Conservation (phyloP, 1,139 yeast species). For the Oligophagozyma castellii region DNA sequence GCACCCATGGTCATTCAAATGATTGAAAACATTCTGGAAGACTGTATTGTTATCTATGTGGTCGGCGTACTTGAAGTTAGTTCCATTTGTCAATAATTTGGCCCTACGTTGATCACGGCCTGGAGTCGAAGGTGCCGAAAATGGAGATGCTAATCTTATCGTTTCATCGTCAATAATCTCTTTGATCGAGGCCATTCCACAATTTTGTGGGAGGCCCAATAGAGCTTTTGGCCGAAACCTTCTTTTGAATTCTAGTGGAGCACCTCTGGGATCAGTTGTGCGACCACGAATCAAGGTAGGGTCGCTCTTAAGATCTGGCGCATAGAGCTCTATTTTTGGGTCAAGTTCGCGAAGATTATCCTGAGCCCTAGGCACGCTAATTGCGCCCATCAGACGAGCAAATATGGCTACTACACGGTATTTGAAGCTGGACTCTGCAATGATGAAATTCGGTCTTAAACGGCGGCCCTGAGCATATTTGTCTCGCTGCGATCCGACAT, state of each 20-base stretch:
- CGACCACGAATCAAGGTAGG: slow-evolving; percentile 21
- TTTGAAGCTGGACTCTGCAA: slow-evolving; percentile 52
- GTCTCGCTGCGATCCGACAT: slow-evolving; percentile 12
- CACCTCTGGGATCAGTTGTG: slow-evolving; percentile 4
- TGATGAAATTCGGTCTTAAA: slow-evolving; percentile 37
- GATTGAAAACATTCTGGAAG: slow-evolving; percentile 50
- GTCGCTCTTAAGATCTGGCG: slow-evolving; percentile 28
- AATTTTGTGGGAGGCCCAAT: slow-evolving; percentile 45
- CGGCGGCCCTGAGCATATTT: no score
- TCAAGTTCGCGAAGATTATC: slow-evolving; percentile 37
- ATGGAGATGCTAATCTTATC: slow-evolving; percentile 36
- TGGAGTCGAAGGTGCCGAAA: no score
- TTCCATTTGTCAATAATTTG: slow-evolving; percentile 32
- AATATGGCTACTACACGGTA: slow-evolving; percentile 40
- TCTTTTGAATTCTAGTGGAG: slow-evolving; percentile 26
- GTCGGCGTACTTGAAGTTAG: slow-evolving; percentile 43
- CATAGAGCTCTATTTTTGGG: slow-evolving; percentile 32
- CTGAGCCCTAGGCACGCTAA: slow-evolving; percentile 65
- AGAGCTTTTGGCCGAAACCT: slow-evolving; percentile 36
- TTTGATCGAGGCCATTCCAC: slow-evolving; percentile 45
- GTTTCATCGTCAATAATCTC: slow-evolving; percentile 41
- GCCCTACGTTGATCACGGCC: slow-evolving; percentile 23
- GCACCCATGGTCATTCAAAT: slow-evolving; percentile 41
- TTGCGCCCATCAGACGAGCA: slow-evolving; percentile 45
- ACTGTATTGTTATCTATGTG: slow-evolving; percentile 48